Conservation (phyloP, 164 flowering plant species). For the Amborella trichopoda region DNA sequence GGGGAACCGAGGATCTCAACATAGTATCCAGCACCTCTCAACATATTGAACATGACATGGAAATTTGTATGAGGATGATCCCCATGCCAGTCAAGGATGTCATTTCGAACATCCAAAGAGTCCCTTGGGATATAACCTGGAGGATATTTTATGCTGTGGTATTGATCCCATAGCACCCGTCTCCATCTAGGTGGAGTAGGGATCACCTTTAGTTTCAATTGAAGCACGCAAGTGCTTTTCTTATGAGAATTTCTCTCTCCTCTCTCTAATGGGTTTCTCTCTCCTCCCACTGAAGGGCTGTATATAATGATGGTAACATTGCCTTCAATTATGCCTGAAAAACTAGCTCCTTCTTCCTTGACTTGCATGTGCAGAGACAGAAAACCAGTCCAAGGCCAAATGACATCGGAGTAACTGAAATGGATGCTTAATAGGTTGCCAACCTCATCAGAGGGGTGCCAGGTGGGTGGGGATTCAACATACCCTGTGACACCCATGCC, state of each 20-base stretch:
- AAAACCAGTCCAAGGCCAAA: slow-evolving; percentile 99
- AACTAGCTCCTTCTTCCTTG: slow-evolving; percentile 86
- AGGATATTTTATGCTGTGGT: slow-evolving; percentile 93
- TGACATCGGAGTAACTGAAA: slow-evolving; percentile 71
- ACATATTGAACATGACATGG: slow-evolving; percentile 87
- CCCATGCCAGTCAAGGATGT: slow-evolving; percentile 99
- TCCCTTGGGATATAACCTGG: slow-evolving; percentile 98
- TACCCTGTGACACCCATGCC: slow-evolving; percentile 98
- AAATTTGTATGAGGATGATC: slow-evolving; percentile 97
- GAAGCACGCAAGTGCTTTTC: slow-evolving; percentile 69
- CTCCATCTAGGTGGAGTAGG: slow-evolving; percentile 85
- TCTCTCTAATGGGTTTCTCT: slow-evolving; percentile 49
- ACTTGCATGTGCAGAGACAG: slow-evolving; percentile 92
- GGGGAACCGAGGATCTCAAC: slow-evolving; percentile 97
- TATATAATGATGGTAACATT: slow-evolving; percentile 65
- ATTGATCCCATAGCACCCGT: slow-evolving; percentile 93
- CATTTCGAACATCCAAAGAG: slow-evolving; percentile 97
- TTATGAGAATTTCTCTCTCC: slow-evolving; percentile 48
- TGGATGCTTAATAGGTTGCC: slow-evolving; percentile 88
- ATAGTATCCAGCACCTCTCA: slow-evolving; percentile 86
- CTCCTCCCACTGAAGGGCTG: slow-evolving; percentile 78
- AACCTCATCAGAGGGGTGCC: slow-evolving; percentile 78
- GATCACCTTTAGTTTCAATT: slow-evolving; percentile 62
- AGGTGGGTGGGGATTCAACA: slow-evolving; percentile 60
- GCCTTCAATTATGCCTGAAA: slow-evolving; percentile 85